Percentiles rank a stretch among this genome's conserved stretches.
Evolutionary conservation across 176 grass and related monocot genomes (phyloP).

Genomic region (Miscanthus lutarioriparius): DNA sequence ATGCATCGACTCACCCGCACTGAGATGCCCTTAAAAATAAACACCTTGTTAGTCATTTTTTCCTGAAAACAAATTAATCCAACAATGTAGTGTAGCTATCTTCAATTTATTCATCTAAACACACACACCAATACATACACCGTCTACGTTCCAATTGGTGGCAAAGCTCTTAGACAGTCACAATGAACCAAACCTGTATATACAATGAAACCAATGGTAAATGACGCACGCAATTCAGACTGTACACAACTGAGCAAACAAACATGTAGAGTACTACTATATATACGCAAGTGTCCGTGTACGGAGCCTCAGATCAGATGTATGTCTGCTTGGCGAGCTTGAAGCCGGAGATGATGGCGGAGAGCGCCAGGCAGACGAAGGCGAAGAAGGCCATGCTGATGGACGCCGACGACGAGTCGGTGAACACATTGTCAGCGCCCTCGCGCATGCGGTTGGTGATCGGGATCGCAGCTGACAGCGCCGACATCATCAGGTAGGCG

Average conservation of each 20-base stretch:
- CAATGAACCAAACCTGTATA: not conserved
- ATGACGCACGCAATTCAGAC: not conserved
- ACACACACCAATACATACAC: not conserved
- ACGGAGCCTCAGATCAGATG: constrained; percentile 35
- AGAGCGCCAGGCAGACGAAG: constrained; percentile 72
- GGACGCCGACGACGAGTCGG: constrained; percentile 78
- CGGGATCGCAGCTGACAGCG: constrained; percentile 75
- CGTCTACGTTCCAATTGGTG: not conserved
- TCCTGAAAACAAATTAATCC: not conserved
- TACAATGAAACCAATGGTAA: not conserved
- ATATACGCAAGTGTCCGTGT: not conserved
- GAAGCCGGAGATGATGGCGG: constrained; percentile 78
- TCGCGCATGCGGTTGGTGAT: constrained; percentile 83
- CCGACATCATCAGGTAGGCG: constrained; percentile 83
- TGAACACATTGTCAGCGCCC: constrained; percentile 67
- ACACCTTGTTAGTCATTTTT: too few relatives aligned
- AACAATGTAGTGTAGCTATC: not conserved
- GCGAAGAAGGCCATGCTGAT: constrained; percentile 96
- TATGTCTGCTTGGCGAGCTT: constrained; percentile 77
- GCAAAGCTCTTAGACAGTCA: not conserved
- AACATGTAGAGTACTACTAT: not conserved
- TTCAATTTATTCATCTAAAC: not conserved
- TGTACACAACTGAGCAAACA: not conserved
- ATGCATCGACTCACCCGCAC: too few relatives aligned
- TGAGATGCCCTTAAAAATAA: too few relatives aligned